Percentiles rank a stretch among this genome's conserved stretches.
Evolutionary conservation across 2,329 filamentous ascomycete genomes (phyloP).

Genomic region (Chaetomium sp.): DNA sequence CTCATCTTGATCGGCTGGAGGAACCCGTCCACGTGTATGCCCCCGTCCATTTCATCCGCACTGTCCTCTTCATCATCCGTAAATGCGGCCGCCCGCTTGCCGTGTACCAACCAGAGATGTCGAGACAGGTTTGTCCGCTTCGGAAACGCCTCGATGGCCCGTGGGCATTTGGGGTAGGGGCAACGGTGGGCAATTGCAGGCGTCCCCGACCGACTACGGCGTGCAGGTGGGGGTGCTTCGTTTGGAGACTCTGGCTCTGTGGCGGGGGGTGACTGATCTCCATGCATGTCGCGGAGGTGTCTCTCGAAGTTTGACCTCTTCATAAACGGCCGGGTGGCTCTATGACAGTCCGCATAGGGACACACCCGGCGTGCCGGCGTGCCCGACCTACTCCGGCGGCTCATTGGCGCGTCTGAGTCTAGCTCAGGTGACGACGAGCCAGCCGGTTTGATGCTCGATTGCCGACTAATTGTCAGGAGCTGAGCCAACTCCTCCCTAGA

Average conservation of each 20-base stretch:
- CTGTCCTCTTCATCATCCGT: constrained; percentile 42
- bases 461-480: constrained; percentile 26
- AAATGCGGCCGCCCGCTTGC: constrained; percentile 24
- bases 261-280: background rate
- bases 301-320: constrained; percentile 26
- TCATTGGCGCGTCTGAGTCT: background rate
- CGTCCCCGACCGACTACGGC: constrained; percentile 25
- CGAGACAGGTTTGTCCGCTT: constrained; percentile 42
- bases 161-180: constrained; percentile 42
- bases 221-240: background rate
- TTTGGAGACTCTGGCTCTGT: background rate
- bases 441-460: constrained; percentile 25
- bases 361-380: constrained; percentile 35
- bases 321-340: background rate
- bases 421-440: constrained; percentile 15
- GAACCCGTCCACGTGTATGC: constrained; percentile 70
- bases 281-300: constrained; percentile 10
- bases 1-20: constrained; percentile 56
- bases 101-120: constrained; percentile 51
- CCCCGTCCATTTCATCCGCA: constrained; percentile 60
- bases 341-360: constrained; percentile 7
- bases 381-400: constrained; percentile 23
- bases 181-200: constrained; percentile 40
- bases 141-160: constrained; percentile 43
- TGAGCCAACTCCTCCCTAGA: constrained; percentile 22